Base-by-base conservation (phyloP, 352 stramenopile species). In the Globisporangium okanoganense region DNA sequence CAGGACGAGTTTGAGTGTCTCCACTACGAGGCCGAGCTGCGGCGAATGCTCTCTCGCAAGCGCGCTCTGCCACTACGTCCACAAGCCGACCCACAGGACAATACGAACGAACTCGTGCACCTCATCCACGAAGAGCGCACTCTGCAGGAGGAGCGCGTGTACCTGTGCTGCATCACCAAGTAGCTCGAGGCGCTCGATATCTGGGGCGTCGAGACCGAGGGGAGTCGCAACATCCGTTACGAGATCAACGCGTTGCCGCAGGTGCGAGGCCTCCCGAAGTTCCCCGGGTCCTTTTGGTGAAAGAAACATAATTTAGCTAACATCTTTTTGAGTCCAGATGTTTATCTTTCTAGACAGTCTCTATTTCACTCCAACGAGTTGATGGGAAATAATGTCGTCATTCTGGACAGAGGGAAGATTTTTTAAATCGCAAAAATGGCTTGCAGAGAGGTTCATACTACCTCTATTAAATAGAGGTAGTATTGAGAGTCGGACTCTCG, bases 191-290 rank as follows among this genome's bases (percentile, higher is more conserved):
- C 48, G 48, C 58, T 65, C 48, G 58, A 65, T 27, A 65, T 54
- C 25, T 65, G 58, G 58, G 58, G 58, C 16, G 48, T 33, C 27
- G 58, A 65, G 49, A 60, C 58, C n/a, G 49, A 58, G 7, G 50
- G 22, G 20, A 59, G 58, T 27, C 20, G 58, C 40, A 22, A 25
- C 24, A 58, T 59, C 18, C 58, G 58, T 22, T 58, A 45, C 40
- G 27, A 65, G 40, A 58, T 65, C 49, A 65, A 65, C 35, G 29
- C 58, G 58, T 27, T 65, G 5, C 58, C 58, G 2, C 54, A 51
- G 13, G 20, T 50, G 24, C 54, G 47, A 29, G 35, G 24, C 16
- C 18, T 51, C 16, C 41, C 54, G 4, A 18, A 43, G 54, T 60
- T 60, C 40, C 31, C 54, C 3, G 40, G 27, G 3, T 60, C 52